Evolutionary conservation across 164 flowering plant genomes (phyloP).

Genomic region (Piper betle): DNA sequence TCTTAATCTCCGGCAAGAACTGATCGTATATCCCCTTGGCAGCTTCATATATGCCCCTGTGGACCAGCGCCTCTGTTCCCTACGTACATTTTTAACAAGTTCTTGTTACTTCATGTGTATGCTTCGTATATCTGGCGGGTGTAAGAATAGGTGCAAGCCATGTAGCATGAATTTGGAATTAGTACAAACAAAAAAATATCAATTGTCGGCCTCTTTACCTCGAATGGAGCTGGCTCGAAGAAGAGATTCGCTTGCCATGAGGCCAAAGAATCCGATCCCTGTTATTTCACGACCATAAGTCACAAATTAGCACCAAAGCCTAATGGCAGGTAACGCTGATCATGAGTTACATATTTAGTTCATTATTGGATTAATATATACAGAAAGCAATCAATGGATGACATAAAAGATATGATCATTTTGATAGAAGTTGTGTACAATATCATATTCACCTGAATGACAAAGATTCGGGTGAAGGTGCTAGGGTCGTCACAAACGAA

Average conservation of each 20-base stretch:
- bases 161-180: no score
- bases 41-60: slow-evolving; percentile 94
- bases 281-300: slow-evolving; percentile 1
- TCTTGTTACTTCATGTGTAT: background rate
- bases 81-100: slow-evolving; percentile 6
- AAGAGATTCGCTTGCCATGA: slow-evolving; percentile 95
- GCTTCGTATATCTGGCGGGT: background rate
- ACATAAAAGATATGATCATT: no score
- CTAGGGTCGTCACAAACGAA: slow-evolving; percentile 62
- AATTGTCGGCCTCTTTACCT: slow-evolving; percentile 25
- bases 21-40: slow-evolving; percentile 84
- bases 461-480: slow-evolving; percentile 56
- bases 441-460: slow-evolving; percentile 51
- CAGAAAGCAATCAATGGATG: no score
- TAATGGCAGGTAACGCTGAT: no score
- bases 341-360: no score
- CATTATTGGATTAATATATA: no score
- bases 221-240: slow-evolving; percentile 81
- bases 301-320: no score
- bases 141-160: background rate
- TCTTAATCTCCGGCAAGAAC: slow-evolving; percentile 62
- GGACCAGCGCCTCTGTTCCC: slow-evolving; percentile 68
- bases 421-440: background rate
- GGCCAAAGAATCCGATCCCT: slow-evolving; percentile 81
- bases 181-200: background rate